Base-by-base conservation (phyloP, 2,329 filamentous ascomycete species). In the Tolypocladium sp. region DNA sequence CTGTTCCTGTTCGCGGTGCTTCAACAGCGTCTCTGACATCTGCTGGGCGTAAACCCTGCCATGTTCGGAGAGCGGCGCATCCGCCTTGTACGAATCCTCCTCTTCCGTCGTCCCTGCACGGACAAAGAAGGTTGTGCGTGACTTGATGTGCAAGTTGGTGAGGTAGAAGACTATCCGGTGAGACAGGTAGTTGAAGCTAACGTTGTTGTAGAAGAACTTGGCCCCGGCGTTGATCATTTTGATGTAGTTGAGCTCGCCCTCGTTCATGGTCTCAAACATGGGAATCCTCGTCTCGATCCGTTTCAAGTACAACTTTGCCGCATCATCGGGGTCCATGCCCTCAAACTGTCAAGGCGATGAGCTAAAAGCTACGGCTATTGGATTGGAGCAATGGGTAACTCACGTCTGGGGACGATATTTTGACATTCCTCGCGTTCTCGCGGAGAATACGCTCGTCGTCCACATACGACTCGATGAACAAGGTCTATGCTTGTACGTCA, bases 191-290 rank as follows among this genome's bases (percentile, higher is more conserved):
- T 92, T 93, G 73, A 99, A 97, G 69, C 89, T 92, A 71, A 94
- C 90, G 65, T 97, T 97, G 77, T 99, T 99, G 74, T 97, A 93
- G 67, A 93, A 89, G 69, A 99, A 89, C 65, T 91, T 87, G 69
- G 93, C 86, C 52, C 94, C 94, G 9, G 94, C 94, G 66, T 99
- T 99, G 71, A 97, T 96, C 93, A 99, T 97, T 78, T 96, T 97
- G 77, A 99, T 93, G 76, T 93, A 99, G 72, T 97, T 96, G 63
- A 99, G 82, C 65, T 97, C 92, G 37, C 83, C 82, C 73, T 99
- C 94, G 67, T 92, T 84, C 92, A 99, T 97, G 1, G 91, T 96
- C 76, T 99, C 92, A 67, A 96, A 99, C 60, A 93, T 88, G 25
- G 94, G 94, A 61, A 99, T 99, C 66, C 94, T 91, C 66, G 90